Percentiles rank a stretch among this genome's conserved stretches.
These are phyloP conservation scores for Tephrocybe sp. DNA, from an alignment of 768 basidiomycete genomes.

Conservation along the genomic window DNA sequence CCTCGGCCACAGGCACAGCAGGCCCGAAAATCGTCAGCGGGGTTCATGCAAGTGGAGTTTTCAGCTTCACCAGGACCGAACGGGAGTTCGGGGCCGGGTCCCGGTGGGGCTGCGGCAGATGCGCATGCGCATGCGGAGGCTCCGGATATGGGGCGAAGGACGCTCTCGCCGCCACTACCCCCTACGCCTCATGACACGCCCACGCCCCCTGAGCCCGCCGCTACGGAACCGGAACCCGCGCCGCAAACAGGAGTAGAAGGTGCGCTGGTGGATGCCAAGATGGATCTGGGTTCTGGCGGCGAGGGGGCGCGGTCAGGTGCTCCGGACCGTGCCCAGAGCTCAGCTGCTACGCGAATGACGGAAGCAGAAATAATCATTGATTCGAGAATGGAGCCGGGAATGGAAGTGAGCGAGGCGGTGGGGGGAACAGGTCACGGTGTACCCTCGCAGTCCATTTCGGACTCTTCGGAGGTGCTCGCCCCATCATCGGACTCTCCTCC, in stretches of 20 bases:
- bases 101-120: constrained; percentile 4
- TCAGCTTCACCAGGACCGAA: constrained; percentile 6
- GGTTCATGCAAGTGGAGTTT: constrained; percentile 22
- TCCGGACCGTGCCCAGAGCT: not conserved
- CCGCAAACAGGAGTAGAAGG: not conserved
- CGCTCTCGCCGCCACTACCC: constrained; percentile 8
- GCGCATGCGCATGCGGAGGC: not conserved
- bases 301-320: constrained; percentile 9
- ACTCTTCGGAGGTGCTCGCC: not conserved
- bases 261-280: not conserved
- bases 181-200: constrained; percentile 9
- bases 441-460: constrained; percentile 5
- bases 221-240: constrained; percentile 6
- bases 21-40: constrained; percentile 13
- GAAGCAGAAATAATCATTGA: constrained; percentile 5
- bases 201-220: constrained; percentile 9
- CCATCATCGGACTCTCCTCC: not conserved
- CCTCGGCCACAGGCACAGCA: not conserved
- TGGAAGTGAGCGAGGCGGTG: not conserved
- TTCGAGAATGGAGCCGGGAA: constrained; percentile 3
- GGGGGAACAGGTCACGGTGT: too few relatives aligned
- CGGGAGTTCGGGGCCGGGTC: constrained; percentile 15
- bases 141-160: not conserved
- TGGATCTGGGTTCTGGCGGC: not conserved
- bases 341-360: not conserved